These are phyloP conservation scores for Chaetomium sp. DNA, from an alignment of 2,329 filamentous ascomycete species.

Conservation along the genomic window DNA sequence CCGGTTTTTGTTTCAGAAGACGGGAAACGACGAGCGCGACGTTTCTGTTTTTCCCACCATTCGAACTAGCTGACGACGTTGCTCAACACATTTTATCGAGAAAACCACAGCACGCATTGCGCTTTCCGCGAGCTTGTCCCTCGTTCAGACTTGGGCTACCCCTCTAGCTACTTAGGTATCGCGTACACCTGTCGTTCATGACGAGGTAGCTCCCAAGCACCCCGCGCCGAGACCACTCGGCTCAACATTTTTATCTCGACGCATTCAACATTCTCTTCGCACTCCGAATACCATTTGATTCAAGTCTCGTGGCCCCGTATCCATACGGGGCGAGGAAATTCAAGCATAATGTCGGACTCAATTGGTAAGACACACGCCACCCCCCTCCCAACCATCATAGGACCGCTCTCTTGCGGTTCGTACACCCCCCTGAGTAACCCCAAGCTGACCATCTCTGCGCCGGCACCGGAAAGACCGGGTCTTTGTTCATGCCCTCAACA, in stretches of 20 bases:
- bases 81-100: no score
- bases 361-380: constrained; percentile 37
- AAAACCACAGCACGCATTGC: no score
- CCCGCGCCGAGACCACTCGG: no score
- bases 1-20: neutral
- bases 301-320: neutral
- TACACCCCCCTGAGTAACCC: neutral
- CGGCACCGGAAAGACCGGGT: constrained; percentile 66
- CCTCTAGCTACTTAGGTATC: no score
- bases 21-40: neutral
- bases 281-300: neutral
- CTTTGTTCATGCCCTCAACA: constrained; percentile 97
- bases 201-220: no score
- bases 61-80: no score
- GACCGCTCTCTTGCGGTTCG: no score
- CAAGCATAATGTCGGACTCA: constrained; percentile 45
- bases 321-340: neutral
- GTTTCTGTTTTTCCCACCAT: neutral
- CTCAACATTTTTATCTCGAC: constrained; percentile 1
- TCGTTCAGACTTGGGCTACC: no score
- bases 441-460: neutral
- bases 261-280: neutral
- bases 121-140: no score
- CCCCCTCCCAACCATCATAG: neutral
- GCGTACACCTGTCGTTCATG: no score